Conservation (phyloP, 495 filamentous ascomycete species). For the Astrothelium subdiscretum region DNA sequence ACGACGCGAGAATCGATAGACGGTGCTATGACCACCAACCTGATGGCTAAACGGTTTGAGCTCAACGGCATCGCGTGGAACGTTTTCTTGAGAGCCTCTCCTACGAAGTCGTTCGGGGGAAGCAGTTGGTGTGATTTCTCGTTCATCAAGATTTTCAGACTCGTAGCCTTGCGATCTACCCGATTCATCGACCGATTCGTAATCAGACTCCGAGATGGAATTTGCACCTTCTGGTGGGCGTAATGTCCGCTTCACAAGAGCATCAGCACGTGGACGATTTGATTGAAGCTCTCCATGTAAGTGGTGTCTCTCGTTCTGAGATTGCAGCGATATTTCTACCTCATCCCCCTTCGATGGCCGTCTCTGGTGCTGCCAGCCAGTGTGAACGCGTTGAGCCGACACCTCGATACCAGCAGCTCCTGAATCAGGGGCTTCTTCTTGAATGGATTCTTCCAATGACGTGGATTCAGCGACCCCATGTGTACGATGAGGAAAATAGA, state of each 20-base stretch:
- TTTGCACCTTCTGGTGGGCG: conserved; percentile 7
- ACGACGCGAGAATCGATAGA: conserved; percentile 88
- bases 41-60: conserved; percentile 95
- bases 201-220: conserved; percentile 48
- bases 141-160: conserved; percentile 44
- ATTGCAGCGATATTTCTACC: conserved; percentile 51
- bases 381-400: neutral
- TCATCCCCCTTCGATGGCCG: conserved; percentile 14
- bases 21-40: conserved; percentile 89
- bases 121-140: conserved; percentile 49
- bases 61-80: conserved; percentile 81
- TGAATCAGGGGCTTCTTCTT: neutral
- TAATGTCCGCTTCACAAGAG: neutral
- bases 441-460: neutral
- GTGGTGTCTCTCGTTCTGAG: conserved; percentile 48
- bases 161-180: conserved; percentile 39
- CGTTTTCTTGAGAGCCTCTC: conserved; percentile 35
- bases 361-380: neutral
- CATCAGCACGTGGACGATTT: neutral
- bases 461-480: neutral
- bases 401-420: neutral
- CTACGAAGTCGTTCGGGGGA: conserved; percentile 24
- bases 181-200: conserved; percentile 44
- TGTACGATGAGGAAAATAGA: conserved; percentile 74
- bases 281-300: conserved; percentile 35